Percentiles rank a stretch among this genome's conserved stretches.
Conservation (phyloP, 192 early-diverging fungal species). For the Podila minutissima region DNA sequence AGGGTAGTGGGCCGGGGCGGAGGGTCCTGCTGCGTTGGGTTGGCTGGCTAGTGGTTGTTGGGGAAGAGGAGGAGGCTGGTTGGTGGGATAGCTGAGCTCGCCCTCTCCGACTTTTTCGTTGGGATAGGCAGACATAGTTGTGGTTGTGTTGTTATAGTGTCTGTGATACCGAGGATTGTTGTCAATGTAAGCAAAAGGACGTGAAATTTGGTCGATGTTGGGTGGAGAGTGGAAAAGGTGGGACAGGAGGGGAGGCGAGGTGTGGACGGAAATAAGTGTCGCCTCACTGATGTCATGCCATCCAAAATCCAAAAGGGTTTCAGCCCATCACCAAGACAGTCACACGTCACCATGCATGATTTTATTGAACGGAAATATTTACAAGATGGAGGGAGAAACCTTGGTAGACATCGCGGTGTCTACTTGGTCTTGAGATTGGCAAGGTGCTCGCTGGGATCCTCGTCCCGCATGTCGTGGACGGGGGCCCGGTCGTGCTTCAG, state of each 20-base stretch:
- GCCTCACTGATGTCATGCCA: too few species aligned
- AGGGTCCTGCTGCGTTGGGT: neutral
- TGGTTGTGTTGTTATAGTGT: neutral
- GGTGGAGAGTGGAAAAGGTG: too few species aligned
- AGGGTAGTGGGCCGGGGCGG: slow-evolving; percentile 9
- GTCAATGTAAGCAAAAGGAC: too few species aligned
- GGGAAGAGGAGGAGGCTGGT: neutral
- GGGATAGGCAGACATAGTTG: slow-evolving; percentile 4
- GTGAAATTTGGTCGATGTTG: too few species aligned
- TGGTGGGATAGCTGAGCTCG: neutral
- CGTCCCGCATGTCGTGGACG: slow-evolving; percentile 18
- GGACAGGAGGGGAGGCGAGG: too few species aligned
- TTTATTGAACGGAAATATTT: too few species aligned
- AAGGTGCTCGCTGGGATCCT: slow-evolving; percentile 14
- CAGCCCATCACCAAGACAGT: too few species aligned
- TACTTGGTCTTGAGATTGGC: slow-evolving; percentile 12
- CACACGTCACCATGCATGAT: too few species aligned
- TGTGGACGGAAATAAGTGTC: too few species aligned
- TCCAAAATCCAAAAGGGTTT: too few species aligned
- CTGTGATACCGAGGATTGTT: too few species aligned
- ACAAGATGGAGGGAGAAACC: neutral
- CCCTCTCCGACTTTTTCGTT: neutral
- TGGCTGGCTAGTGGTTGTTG: neutral
- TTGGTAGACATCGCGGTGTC: neutral
- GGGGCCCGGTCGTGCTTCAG: slow-evolving; percentile 40